Base-by-base conservation (phyloP, 2,329 filamentous ascomycete genomes). In the Penicillium sclerotigenum region DNA sequence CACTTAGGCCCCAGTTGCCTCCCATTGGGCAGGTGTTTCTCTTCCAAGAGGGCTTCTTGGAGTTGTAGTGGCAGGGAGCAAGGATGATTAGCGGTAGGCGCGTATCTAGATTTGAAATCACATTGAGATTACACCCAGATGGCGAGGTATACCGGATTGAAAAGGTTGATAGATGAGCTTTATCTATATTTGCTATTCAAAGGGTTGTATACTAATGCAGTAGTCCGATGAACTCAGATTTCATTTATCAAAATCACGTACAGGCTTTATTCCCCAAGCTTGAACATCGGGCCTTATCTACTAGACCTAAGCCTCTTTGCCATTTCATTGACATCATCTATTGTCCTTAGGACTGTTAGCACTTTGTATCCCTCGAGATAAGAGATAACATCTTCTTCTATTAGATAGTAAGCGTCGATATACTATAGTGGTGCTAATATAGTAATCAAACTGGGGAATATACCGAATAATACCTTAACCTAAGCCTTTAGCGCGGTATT, bases 301-400 rank as follows among this genome's bases (percentile, higher is more conserved):
- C 37, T 40, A 22, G 6, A 8, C 20, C 16, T 37, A 20, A 5
- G 29, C 33, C 11, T 36, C 24, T 38, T 28, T 26, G 22, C 1
- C 31, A 48, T 48, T 28, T 48, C 20, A 13, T 16, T 37, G 10
- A 48, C 24, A 18, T 38, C 26, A 2, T 24, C 46, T 24, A 37
- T 13, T 2, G 33, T 48, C 46, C 33, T 38, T 7, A 33, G 11
- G 2, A 47, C 7, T 26, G 14, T 22, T 28, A 33, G 33, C 18
- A 16, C 14, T 9, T 13, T 22, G 3, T 43, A 51, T n/a, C 48
- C 48, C 28, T 51, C 48, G 20, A 11, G 29, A 11, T 43, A 51
- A 13, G 48, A 29, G 8, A 51, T 51, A 9, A 38, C 38, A 14
- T 51, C 48, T 20, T 51, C 48, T 36, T 51, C 48, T 51, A 9